phyloP scores from a whole-genome alignment of 192 early-diverging fungal genomes.

The Mortierella claussenii region DNA sequence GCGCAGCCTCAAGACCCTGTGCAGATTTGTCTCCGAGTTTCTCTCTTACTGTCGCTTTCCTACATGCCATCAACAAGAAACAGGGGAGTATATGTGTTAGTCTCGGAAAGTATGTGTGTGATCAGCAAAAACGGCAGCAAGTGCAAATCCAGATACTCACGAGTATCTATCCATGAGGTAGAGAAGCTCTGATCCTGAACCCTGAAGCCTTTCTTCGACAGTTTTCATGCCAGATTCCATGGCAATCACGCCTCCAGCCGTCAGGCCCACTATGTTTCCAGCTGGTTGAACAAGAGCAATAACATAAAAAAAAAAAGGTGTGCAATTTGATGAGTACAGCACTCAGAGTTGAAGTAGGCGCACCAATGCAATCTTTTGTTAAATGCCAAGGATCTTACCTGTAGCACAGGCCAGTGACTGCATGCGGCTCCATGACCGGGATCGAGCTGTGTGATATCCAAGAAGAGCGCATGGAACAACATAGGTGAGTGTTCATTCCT shows the following conservation, averaged over 20 bases:
- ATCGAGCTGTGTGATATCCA: conserved; percentile 14
- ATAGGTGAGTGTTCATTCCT: no score
- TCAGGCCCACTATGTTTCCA: conserved; percentile 33
- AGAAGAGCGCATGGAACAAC: background rate
- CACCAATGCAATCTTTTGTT: no score
- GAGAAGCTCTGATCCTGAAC: conserved; percentile 44
- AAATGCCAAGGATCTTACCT: conserved; percentile 7
- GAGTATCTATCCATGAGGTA: conserved; percentile 52
- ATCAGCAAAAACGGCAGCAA: no score
- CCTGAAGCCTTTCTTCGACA: conserved; percentile 19
- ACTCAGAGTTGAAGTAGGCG: background rate
- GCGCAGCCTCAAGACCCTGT: background rate
- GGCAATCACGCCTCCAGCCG: conserved; percentile 32
- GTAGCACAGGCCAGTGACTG: conserved; percentile 10
- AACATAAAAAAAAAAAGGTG: background rate
- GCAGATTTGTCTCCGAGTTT: background rate
- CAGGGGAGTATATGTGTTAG: background rate
- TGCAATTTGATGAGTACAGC: background rate
- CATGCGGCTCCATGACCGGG: conserved; percentile 24
- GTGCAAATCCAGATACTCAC: no score
- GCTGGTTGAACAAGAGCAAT: conserved; percentile 4
- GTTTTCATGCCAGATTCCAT: conserved; percentile 53
- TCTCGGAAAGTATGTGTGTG: no score
- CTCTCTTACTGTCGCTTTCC: conserved; percentile 8
- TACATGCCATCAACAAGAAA: background rate